These are phyloP conservation scores for Lyophyllum shimeji DNA, from an alignment of 768 basidiomycete genomes.

Conservation along the genomic window DNA sequence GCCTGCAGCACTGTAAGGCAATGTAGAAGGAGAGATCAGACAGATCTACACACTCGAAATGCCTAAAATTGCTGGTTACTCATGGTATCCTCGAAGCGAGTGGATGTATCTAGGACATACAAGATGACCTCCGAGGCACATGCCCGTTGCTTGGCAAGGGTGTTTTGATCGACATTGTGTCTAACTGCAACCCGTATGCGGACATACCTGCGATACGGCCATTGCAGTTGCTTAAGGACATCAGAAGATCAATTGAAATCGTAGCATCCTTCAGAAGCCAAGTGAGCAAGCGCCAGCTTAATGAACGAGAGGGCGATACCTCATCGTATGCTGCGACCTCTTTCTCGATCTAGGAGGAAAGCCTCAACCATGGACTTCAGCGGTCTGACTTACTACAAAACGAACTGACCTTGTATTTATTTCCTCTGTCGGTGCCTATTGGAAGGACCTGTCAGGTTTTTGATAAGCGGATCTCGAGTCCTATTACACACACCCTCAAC, in stretches of 20 bases:
- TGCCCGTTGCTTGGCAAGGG: constrained; percentile 65
- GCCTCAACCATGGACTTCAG: background rate
- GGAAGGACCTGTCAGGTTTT: background rate
- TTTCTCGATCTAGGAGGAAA: constrained; percentile 72
- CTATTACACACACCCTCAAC: constrained; percentile 54
- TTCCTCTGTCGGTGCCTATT: constrained; percentile 85
- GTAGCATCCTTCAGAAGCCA: constrained; percentile 62
- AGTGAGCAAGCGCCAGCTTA: background rate
- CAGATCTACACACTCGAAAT: constrained; percentile 33
- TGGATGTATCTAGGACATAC: constrained; percentile 37
- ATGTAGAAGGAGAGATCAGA: background rate
- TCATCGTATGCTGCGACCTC: constrained; percentile 85
- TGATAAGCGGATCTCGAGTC: background rate
- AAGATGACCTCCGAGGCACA: constrained; percentile 88
- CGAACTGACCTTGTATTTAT: constrained; percentile 74
- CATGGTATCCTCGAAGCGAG: background rate
- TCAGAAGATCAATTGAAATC: constrained; percentile 73
- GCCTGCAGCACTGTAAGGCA: constrained; percentile 49
- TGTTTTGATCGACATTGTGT: background rate
- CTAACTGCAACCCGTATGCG: background rate
- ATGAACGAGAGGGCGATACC: constrained; percentile 35
- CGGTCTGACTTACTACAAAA: background rate
- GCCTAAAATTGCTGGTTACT: constrained; percentile 27
- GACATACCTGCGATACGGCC: constrained; percentile 81
- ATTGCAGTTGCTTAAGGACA: constrained; percentile 77